Evolutionary conservation across 2,329 filamentous ascomycete genomes (phyloP), one percentile per base, ranked within the genome.

Genomic region (Paraconiothyrium brasiliense): DNA sequence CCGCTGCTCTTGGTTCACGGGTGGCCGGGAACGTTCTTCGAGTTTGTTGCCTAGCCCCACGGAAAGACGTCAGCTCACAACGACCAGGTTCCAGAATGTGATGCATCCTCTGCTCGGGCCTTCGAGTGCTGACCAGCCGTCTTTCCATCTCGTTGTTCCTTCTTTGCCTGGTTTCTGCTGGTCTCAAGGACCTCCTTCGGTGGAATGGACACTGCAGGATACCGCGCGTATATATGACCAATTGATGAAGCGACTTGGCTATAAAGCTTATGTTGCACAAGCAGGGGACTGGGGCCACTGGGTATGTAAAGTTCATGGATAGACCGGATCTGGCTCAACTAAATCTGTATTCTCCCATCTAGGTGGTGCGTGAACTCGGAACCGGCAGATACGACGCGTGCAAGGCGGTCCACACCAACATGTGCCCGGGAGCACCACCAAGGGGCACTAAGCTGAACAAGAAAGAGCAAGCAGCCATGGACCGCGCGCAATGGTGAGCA

Each of bases 121-220:
- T 1, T 55, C 68, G 4, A 58, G 67, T 24, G 20, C 57, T n/a
- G 59, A 64, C 13, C 65, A 63, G 2, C 66, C 66, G 51, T 78
- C 82, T 0, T 89, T 89, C 66, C 82, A 89, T 61, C 78, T 88
- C 11, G 83, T 89, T 0, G 85, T 85, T 0, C 87, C 87, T 0
- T 87, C 84, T 7, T 75, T 89, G 1, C 86, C 87, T 0, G 67
- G 69, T 1, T 71, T 69, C 49, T 70, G 63, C 44, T 71, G 63
- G 63, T 68, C 64, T 8, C 67, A 67, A 60, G 63, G 68, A 8
- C 64, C 61, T 16, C 64, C 66, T 3, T 47, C 64, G 13, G 63
- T 56, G 14, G n/a, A n/a, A 20, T 72, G 47, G 84, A 83, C 59
- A 62, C 35, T 48, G 73, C 71, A 59, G 87, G 82, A 75, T 87